phyloP scores from a whole-genome alignment of 2,329 filamentous ascomycete species.

The Pseudocercospora macadamiae region DNA sequence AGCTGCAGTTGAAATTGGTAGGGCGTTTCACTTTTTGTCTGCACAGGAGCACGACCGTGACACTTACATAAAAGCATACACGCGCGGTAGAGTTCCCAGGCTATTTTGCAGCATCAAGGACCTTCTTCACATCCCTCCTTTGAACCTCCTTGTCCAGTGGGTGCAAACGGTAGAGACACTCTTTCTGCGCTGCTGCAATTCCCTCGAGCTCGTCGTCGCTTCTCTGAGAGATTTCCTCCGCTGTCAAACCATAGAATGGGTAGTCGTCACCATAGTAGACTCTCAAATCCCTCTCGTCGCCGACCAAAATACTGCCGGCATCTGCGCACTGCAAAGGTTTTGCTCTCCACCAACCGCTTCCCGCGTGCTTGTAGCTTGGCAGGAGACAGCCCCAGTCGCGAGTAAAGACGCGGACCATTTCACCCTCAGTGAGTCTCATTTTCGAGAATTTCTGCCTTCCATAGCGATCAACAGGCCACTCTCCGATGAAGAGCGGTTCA shows the following conservation, averaged over 20 bases:
- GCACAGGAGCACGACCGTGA: too few relatives aligned
- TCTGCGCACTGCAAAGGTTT: conserved; percentile 13
- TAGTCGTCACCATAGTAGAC: conserved; percentile 8
- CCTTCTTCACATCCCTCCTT: too few relatives aligned
- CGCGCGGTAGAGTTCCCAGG: too few relatives aligned
- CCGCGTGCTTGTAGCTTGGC: conserved; percentile 13
- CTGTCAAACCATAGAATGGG: not conserved
- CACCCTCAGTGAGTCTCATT: conserved; percentile 2
- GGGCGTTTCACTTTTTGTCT: too few relatives aligned
- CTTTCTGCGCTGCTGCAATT: conserved; percentile 2
- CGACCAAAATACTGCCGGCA: conserved; percentile 10
- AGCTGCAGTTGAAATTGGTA: too few relatives aligned
- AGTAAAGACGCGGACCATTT: conserved; percentile 11
- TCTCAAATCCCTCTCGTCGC: conserved; percentile 4
- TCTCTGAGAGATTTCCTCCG: not conserved
- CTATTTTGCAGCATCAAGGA: too few relatives aligned
- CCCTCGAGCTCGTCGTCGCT: not conserved
- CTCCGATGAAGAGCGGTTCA: not conserved
- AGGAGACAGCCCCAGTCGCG: conserved; percentile 10
- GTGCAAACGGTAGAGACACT: conserved; percentile 7
- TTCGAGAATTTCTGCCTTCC: not conserved
- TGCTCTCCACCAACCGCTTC: conserved; percentile 13
- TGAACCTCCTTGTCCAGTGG: too few relatives aligned
- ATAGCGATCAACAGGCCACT: conserved; percentile 8
- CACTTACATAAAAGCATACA: too few relatives aligned